Evolutionary conservation across 2,329 filamentous ascomycete genomes (phyloP).

Genomic region (Ascochyta viciae-villosae): DNA sequence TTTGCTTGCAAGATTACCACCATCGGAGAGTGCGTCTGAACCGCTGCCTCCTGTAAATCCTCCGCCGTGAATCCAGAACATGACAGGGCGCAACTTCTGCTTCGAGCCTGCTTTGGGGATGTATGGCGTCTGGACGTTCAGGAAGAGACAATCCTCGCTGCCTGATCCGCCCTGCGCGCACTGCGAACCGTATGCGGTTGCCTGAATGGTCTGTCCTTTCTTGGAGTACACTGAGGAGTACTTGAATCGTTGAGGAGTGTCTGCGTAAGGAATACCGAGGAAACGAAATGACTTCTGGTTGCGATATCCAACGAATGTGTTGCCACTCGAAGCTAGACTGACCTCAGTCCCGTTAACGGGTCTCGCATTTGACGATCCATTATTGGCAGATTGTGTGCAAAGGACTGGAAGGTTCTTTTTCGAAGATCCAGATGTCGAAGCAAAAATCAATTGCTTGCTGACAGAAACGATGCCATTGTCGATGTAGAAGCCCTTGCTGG

Average conservation of each 20-base stretch:
- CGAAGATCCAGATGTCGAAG: constrained; percentile 29
- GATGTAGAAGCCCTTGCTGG: constrained; percentile 54
- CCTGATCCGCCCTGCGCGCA: constrained; percentile 53
- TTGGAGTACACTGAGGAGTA: constrained; percentile 58
- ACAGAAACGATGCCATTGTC: constrained; percentile 50
- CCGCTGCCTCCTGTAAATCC: constrained; percentile 61
- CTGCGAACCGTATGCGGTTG: constrained; percentile 54
- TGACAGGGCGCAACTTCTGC: constrained; percentile 42
- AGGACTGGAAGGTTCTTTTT: constrained; percentile 54
- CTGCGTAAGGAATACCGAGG: constrained; percentile 56
- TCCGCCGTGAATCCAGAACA: constrained; percentile 68
- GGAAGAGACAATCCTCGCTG: constrained; percentile 38
- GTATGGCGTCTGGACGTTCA: constrained; percentile 41
- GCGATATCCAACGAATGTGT: constrained; percentile 58
- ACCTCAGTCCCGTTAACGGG: constrained; percentile 43
- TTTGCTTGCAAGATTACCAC: constrained; percentile 64
- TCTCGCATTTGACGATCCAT: constrained; percentile 36
- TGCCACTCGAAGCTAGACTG: constrained; percentile 51
- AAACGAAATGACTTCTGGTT: constrained; percentile 60
- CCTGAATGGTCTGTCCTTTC: constrained; percentile 55
- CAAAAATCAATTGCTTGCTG: constrained; percentile 45
- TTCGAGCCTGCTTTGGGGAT: constrained; percentile 49
- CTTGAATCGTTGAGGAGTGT: constrained; percentile 52
- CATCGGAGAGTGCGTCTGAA: constrained; percentile 59
- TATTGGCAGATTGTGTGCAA: constrained; percentile 58